phyloP scores from a whole-genome alignment of 257 asterid genomes.

The Fraxinus excelsior region DNA sequence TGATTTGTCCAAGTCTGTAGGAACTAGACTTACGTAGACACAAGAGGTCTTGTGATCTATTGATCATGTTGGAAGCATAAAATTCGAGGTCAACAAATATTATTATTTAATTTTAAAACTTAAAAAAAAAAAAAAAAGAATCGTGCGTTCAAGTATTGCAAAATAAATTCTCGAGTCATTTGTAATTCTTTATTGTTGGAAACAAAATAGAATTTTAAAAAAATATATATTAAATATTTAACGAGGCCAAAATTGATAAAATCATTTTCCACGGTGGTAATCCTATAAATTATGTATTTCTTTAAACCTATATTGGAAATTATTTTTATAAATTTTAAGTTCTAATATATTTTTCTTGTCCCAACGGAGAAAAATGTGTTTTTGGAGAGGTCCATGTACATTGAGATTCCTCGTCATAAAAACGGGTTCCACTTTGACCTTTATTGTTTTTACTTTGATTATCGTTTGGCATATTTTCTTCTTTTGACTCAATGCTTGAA shows the following conservation, averaged over 20 bases:
- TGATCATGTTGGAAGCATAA: too few relatives aligned
- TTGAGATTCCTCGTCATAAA: background rate
- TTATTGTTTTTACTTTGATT: background rate
- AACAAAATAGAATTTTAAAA: background rate
- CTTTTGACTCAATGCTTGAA: background rate
- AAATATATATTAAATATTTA: background rate
- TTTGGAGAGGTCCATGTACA: background rate
- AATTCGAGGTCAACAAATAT: too few relatives aligned
- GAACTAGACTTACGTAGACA: too few relatives aligned
- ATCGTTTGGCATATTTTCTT: background rate
- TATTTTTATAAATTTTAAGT: too few relatives aligned
- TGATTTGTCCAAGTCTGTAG: too few relatives aligned
- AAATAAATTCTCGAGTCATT: background rate
- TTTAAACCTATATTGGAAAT: background rate
- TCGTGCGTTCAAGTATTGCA: too few relatives aligned
- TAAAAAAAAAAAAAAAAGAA: too few relatives aligned
- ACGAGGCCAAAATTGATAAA: background rate
- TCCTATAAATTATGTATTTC: background rate
- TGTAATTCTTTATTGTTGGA: background rate
- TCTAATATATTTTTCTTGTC: background rate
- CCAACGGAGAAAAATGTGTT: background rate
- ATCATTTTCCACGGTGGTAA: background rate
- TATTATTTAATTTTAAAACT: too few relatives aligned
- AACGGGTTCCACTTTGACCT: background rate
- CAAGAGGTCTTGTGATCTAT: too few relatives aligned